phyloP scores from a whole-genome alignment of 495 filamentous ascomycete species.

The Opeltia flavorubescens region DNA sequence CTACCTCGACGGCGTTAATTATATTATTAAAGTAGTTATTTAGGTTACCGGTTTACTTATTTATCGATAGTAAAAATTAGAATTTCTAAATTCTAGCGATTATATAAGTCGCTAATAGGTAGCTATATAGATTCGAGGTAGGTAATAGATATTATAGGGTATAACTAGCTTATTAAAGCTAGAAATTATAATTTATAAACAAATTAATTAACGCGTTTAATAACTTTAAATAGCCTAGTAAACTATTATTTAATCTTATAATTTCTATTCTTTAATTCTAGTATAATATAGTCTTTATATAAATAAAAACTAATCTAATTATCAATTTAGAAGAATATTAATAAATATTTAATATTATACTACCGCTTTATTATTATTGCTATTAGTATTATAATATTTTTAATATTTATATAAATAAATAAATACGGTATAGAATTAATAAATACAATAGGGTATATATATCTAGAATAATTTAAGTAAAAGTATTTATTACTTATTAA shows the following conservation, averaged over 20 bases:
- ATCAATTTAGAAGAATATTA: not conserved
- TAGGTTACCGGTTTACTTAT: too few species aligned
- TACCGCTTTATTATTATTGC: not conserved
- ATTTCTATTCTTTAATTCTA: not conserved
- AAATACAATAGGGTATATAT: too few species aligned
- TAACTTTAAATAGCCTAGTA: not conserved
- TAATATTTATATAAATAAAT: not conserved
- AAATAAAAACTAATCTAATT: not conserved
- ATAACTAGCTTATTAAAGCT: not conserved
- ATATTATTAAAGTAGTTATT: too few species aligned
- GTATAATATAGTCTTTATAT: not conserved
- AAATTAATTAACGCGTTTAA: not conserved
- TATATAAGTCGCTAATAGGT: not conserved
- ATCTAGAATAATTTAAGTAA: not conserved
- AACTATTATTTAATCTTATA: not conserved
- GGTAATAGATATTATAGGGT: not conserved
- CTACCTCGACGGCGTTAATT: not conserved
- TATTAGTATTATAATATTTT: not conserved
- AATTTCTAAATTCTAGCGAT: not conserved
- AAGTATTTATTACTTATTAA: not conserved
- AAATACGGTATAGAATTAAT: not conserved
- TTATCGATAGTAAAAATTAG: too few species aligned
- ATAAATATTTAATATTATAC: not conserved
- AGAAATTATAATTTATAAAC: not conserved
- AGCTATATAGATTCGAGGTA: not conserved